Evolutionary conservation across 352 stramenopile genomes (phyloP), one percentile per base, ranked within the genome.

Genomic region (Ophiocytium majus): DNA sequence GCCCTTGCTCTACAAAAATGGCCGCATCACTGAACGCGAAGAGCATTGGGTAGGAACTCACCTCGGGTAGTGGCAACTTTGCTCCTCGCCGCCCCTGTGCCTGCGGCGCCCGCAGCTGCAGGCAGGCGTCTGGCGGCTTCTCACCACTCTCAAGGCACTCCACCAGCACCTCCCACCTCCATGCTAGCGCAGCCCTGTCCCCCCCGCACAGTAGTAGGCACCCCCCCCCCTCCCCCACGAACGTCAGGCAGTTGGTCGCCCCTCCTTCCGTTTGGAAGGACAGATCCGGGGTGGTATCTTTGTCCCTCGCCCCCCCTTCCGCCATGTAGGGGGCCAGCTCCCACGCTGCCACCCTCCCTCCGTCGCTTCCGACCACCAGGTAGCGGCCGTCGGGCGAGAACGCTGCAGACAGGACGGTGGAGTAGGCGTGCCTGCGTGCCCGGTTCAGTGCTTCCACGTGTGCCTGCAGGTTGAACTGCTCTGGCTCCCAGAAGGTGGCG

Each of bases 191-290:
- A 9, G 74, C 82, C 31, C 79, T 64, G 36, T 86, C 82, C 32
- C 74, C 82, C 49, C 82, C 82, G 64, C 82, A 86, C 31, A 86
- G 76, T 1, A 86, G 76, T 10, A 86, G 31, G 63, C 33, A 35
- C 0, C 19, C 49, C 1, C 33, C 23, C 5, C 31, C 75, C 10
- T 63, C 35, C 32, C 49, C 82, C 37, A 78, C 76, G 37, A 86
- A 86, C 31, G 17, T 28, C 31, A 86, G 75, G 43, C 32, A 83
- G 76, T 86, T 86, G 75, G 82, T 86, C 50, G 75, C 82, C 1
- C 75, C 82, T 49, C 57, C 43, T 17, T 75, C 66, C 36, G 82
- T 78, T 36, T 50, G 76, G 33, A 83, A 86, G 0, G 82, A 86
- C 50, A 86, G 23, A 32, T 82, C 35, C 17, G 82, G 82, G 31